A percentile compares a stretch with the other conserved stretches of the same genome.
phyloP scores from a whole-genome alignment of 164 flowering plant genomes.

The Magnolia changhungtana region DNA sequence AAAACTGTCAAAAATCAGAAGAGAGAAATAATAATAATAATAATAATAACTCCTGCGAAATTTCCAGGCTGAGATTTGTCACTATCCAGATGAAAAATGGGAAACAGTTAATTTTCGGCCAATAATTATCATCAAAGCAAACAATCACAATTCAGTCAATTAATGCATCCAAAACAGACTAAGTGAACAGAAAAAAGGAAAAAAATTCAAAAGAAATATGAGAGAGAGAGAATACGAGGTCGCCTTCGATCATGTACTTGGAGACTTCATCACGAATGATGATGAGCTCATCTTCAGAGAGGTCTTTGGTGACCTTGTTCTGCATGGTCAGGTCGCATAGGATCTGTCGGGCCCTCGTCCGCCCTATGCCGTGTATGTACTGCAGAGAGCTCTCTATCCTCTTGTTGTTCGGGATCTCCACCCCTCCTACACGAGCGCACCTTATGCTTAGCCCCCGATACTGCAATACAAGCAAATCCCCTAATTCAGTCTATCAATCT shows the following conservation, averaged over 20 bases:
- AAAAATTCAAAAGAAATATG: not conserved
- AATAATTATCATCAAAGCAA: no score
- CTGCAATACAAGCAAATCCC: constrained; percentile 27
- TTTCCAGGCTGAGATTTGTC: no score
- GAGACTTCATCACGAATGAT: constrained; percentile 76
- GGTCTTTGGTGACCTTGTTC: constrained; percentile 80
- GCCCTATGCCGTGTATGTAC: constrained; percentile 91
- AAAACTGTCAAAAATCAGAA: no score
- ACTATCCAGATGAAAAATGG: no score
- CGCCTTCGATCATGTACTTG: constrained; percentile 95
- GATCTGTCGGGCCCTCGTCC: constrained; percentile 60
- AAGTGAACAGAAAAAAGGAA: not conserved
- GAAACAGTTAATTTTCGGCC: no score
- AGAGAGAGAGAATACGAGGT: constrained; percentile 47
- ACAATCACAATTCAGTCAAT: no score
- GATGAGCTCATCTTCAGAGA: constrained; percentile 77
- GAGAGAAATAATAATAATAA: no score
- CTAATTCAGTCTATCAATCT: not conserved
- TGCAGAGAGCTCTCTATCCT: constrained; percentile 79
- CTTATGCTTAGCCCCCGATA: constrained; percentile 45
- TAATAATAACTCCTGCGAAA: no score
- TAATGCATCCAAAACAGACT: no score
- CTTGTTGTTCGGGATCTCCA: constrained; percentile 92
- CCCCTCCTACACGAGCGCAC: constrained; percentile 94
- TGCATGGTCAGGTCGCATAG: constrained; percentile 59